Conservation (phyloP, 192 early-diverging fungal species). For the Blastocladiella britannica region DNA sequence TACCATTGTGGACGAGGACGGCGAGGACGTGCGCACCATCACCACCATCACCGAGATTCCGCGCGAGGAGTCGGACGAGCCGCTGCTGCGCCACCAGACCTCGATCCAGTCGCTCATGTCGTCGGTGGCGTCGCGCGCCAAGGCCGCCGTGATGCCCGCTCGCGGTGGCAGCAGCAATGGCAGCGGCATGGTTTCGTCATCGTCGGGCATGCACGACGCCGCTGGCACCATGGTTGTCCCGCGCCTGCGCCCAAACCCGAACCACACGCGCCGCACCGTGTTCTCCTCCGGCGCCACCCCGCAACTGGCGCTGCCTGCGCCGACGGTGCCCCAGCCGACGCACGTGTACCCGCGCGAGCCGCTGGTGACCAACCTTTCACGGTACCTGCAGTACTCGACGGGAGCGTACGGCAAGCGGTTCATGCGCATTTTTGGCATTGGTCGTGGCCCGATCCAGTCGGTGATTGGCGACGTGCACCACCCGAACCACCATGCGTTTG, state of each 20-base stretch:
- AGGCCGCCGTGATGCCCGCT: too few relatives aligned
- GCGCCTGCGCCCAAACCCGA: neutral
- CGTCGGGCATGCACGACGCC: neutral
- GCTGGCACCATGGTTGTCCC: neutral
- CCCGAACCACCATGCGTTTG: conserved; percentile 52
- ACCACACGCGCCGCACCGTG: neutral
- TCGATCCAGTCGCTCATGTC: neutral
- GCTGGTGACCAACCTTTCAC: conserved; percentile 39
- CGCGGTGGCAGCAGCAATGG: too few relatives aligned
- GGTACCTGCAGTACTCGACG: conserved; percentile 45
- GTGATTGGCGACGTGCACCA: conserved; percentile 18
- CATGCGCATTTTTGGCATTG: conserved; percentile 48
- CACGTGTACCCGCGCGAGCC: conserved; percentile 24
- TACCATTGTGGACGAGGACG: neutral
- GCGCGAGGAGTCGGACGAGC: neutral
- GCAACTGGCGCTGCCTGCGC: neutral
- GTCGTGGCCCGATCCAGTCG: conserved; percentile 14
- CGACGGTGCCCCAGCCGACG: neutral
- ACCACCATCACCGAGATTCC: neutral
- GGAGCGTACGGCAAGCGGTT: conserved; percentile 51
- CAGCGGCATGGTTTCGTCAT: too few relatives aligned
- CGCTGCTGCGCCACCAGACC: neutral
- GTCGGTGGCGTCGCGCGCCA: neutral
- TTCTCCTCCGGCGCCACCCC: neutral
- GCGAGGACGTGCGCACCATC: neutral